Percentiles rank a stretch among this genome's conserved stretches.
Evolutionary conservation across 352 stramenopile genomes (phyloP).

Genomic region (Globisporangium apiculatum): DNA sequence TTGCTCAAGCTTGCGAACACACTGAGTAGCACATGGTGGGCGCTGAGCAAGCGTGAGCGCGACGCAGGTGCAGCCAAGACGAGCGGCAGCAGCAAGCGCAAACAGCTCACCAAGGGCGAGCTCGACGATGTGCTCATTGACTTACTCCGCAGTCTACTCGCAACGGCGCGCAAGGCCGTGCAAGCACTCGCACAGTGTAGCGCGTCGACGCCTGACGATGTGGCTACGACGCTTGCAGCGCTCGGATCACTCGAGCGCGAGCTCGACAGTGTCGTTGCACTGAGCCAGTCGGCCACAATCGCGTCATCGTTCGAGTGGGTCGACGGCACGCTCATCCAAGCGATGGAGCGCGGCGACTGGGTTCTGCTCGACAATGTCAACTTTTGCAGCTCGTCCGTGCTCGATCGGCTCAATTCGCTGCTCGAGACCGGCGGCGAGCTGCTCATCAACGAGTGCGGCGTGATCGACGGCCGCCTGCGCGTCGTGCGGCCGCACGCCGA

Average conservation of each 20-base stretch:
- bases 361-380: slow-evolving; percentile 99
- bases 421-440: slow-evolving; percentile 97
- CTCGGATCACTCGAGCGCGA: slow-evolving; percentile 16
- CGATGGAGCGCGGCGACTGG: slow-evolving; percentile 98
- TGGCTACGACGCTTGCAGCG: slow-evolving; percentile 2
- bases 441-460: slow-evolving; percentile 97
- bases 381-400: slow-evolving; percentile 97
- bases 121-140: slow-evolving; percentile 54
- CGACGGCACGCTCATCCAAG: slow-evolving; percentile 96
- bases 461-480: slow-evolving; percentile 85
- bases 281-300: slow-evolving; percentile 62
- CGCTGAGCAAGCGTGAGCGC: slow-evolving; percentile 33
- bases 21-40: slow-evolving; percentile 46
- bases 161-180: slow-evolving; percentile 24
- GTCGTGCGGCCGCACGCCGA: slow-evolving; percentile 96
- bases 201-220: not conserved
- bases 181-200: not conserved
- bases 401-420: slow-evolving; percentile 99
- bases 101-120: slow-evolving; percentile 58
- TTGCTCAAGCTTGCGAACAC: slow-evolving; percentile 28
- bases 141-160: slow-evolving; percentile 42
- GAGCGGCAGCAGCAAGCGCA: slow-evolving; percentile 16
- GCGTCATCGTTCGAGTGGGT: slow-evolving; percentile 96
- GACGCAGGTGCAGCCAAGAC: slow-evolving; percentile 23
- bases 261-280: slow-evolving; percentile 32